Percentiles rank a stretch among this genome's conserved stretches.
phyloP scores from a whole-genome alignment of 2,329 filamentous ascomycete genomes.

The Diaporthe ilicicola region DNA sequence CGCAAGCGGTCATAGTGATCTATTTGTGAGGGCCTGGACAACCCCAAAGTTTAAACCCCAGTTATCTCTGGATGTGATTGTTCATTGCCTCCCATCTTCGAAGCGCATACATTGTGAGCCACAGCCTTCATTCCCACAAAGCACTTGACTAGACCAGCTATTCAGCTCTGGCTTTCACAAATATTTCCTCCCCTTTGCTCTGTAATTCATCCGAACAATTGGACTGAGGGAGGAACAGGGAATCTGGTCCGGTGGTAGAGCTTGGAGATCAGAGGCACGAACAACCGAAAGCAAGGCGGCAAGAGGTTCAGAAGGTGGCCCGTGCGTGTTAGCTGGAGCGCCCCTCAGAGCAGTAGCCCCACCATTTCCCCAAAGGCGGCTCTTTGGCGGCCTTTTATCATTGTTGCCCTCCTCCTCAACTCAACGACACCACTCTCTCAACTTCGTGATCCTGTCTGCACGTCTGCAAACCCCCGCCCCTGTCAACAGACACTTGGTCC shows the following conservation, averaged over 20 bases:
- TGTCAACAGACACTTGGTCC: neutral
- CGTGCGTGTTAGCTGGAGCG: constrained; percentile 10
- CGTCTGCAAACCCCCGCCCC: neutral
- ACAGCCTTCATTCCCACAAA: neutral
- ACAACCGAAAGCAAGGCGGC: neutral
- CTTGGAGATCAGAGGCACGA: neutral
- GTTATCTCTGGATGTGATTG: neutral
- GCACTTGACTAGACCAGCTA: neutral
- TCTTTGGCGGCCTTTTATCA: constrained; percentile 25
- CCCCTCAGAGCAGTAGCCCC: constrained; percentile 31
- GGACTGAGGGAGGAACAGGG: neutral
- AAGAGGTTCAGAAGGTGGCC: neutral
- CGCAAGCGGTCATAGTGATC: neutral
- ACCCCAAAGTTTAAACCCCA: neutral
- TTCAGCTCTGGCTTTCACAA: neutral
- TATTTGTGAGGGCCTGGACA: neutral
- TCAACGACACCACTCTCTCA: constrained; percentile 18
- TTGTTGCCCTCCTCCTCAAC: neutral
- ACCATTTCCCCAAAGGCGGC: constrained; percentile 29
- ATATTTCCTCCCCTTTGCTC: neutral
- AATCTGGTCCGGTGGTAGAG: neutral
- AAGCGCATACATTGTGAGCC: neutral
- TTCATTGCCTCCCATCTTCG: too few relatives aligned
- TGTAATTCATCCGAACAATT: neutral
- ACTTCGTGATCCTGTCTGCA: neutral